Base-by-base conservation (phyloP, 352 stramenopile genomes). In the Globisporangium paroecandrum region DNA sequence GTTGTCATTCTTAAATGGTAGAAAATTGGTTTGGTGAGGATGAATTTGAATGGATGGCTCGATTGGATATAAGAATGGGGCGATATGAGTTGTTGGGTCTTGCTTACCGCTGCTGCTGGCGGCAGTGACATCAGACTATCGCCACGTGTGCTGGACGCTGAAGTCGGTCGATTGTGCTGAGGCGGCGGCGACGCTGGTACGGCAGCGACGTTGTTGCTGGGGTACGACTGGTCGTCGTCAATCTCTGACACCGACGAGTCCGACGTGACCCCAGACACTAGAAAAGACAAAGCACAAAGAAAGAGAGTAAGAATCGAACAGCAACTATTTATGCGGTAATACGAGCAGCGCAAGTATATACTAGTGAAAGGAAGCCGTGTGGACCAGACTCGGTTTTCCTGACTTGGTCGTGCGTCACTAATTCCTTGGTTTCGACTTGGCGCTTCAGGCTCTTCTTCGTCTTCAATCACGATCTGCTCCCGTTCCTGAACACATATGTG, bases 381-480 rank as follows among this genome's bases (percentile, higher is more conserved):
- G 36, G 73, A 77, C 73, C 73, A 82, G 57, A 81, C 43, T 58
- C 47, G 56, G 55, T 62, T 64, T 34, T 70, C 51, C 18, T 54
- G 58, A 4, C 53, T 70, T n/a, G 70, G 61, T 51, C 43, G 43
- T 22, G 62, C 65, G 24, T 69, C 66, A 27, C 64, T 63, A 4
- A 36, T 55, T 20, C 62, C 64, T 41, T 69, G 36, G 7, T 57
- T 63, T 46, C n/a, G 32, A 22, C 10, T 68, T 22, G 25, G 43
- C 1, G 18, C 43, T 22, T 51, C 43, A 51, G 6, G 6, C 43
- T 51, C 43, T 2, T 51, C 29, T 6, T 60, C 68, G 15, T 69
- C n/a, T 43, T 63, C 56, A 24, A 58, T 62, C 20, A 41, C 51
- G 3, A 34, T 4, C 8, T 63, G 43, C 22, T 60, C 24, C 10